A percentile compares a stretch with the other conserved stretches of the same genome.
Conservation (phyloP, 306 rosid species). For the Glycine tomentella region DNA sequence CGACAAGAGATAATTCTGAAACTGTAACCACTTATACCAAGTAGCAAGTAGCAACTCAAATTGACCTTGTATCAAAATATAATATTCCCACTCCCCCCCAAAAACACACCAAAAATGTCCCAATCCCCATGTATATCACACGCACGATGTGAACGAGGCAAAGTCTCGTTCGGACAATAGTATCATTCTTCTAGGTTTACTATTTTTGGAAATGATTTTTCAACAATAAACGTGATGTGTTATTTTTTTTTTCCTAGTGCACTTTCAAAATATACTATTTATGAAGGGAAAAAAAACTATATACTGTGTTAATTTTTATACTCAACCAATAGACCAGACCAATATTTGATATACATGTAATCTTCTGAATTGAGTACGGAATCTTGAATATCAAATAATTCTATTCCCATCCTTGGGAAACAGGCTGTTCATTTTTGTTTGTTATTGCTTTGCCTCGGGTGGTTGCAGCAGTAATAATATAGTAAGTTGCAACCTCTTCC, state of each 20-base stretch:
- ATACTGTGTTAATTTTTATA: too few relatives aligned
- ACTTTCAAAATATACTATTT: background rate
- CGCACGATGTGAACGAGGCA: slow-evolving; percentile 13
- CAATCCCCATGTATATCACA: too few relatives aligned
- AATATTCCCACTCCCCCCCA: too few relatives aligned
- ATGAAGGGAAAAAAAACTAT: too few relatives aligned
- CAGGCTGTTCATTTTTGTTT: slow-evolving; percentile 44
- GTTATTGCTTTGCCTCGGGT: slow-evolving; percentile 3
- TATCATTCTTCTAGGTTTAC: background rate
- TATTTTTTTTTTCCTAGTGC: background rate
- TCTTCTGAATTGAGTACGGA: background rate
- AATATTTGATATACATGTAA: background rate
- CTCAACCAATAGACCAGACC: too few relatives aligned
- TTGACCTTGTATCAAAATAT: too few relatives aligned
- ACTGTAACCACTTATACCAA: too few relatives aligned
- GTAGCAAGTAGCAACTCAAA: too few relatives aligned
- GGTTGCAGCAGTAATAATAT: slow-evolving; percentile 21
- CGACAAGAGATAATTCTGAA: too few relatives aligned
- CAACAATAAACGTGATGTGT: background rate
- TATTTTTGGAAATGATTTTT: background rate
- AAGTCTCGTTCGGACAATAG: slow-evolving; percentile 29
- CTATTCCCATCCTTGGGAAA: background rate
- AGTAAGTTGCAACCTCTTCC: too few relatives aligned
- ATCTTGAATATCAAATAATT: slow-evolving; percentile 5
- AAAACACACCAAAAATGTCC: too few relatives aligned